Evolutionary conservation across 768 basidiomycete genomes (phyloP).

Genomic region (Lactarius tabidus): DNA sequence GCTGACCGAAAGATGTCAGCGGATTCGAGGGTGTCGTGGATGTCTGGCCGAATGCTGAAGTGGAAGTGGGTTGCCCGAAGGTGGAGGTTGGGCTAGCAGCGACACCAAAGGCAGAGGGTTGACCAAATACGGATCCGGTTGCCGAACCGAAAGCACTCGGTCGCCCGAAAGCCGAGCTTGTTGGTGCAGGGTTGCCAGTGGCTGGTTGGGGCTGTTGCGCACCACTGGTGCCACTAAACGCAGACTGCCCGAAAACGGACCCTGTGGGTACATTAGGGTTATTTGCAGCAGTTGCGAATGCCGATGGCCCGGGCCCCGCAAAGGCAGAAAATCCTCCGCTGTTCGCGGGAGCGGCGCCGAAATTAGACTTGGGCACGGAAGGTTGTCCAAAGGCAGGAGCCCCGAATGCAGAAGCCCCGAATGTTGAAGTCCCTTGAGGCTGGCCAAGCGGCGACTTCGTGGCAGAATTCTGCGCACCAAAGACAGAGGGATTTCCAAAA

Average conservation of each 20-base stretch:
- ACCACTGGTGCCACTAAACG: slow-evolving; percentile 11
- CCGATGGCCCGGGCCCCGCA: slow-evolving; percentile 22
- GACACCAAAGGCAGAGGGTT: slow-evolving; percentile 18
- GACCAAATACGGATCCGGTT: slow-evolving; percentile 37
- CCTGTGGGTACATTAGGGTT: slow-evolving; percentile 8
- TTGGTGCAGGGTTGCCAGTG: slow-evolving; percentile 27
- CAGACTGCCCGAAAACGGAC: slow-evolving; percentile 29
- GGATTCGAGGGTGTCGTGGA: background rate
- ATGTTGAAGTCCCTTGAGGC: slow-evolving; percentile 36
- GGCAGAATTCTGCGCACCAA: slow-evolving; percentile 30
- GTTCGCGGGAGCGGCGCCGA: slow-evolving; percentile 9
- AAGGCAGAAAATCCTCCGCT: slow-evolving; percentile 23
- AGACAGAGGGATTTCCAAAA: slow-evolving; percentile 35
- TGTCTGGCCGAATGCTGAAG: slow-evolving; percentile 17
- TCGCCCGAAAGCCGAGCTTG: slow-evolving; percentile 37
- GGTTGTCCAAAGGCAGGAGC: slow-evolving; percentile 30
- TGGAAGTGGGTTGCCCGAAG: slow-evolving; percentile 17
- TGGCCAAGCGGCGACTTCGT: slow-evolving; percentile 19
- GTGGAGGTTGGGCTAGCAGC: background rate
- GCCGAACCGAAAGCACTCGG: slow-evolving; percentile 22
- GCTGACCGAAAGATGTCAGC: slow-evolving; percentile 15
- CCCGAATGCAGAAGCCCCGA: slow-evolving; percentile 33
- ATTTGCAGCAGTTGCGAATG: slow-evolving; percentile 15
- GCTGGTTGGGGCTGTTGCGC: slow-evolving; percentile 12
- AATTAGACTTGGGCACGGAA: slow-evolving; percentile 21